phyloP scores from a whole-genome alignment of 768 basidiomycete species.

The Leucosporidium yakuticum region DNA sequence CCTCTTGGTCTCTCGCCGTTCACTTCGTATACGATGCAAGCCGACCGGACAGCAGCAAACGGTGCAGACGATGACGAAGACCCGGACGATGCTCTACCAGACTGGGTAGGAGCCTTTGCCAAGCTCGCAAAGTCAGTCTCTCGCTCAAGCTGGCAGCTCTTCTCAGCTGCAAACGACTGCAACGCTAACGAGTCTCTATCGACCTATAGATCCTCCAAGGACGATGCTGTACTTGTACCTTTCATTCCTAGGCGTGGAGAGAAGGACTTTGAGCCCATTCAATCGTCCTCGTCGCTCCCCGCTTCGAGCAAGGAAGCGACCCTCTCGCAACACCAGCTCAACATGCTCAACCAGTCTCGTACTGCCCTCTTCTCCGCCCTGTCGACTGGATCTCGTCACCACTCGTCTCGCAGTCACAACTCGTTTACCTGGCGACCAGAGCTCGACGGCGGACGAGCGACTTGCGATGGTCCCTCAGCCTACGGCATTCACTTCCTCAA shows the following conservation, averaged over 20 bases:
- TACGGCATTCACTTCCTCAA: conserved; percentile 76
- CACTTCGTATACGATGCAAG: too few species aligned
- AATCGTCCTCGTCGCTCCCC: conserved; percentile 18
- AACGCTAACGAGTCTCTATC: not conserved
- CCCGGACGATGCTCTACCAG: too few species aligned
- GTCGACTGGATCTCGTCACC: conserved; percentile 30
- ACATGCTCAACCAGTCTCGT: conserved; percentile 71
- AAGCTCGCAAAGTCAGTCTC: not conserved
- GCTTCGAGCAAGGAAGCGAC: conserved; percentile 20
- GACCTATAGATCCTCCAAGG: conserved; percentile 7
- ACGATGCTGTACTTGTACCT: conserved; percentile 18
- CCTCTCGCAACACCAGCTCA: conserved; percentile 54
- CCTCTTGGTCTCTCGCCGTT: too few species aligned
- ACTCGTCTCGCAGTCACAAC: conserved; percentile 51
- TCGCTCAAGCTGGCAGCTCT: too few species aligned
- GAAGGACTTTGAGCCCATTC: conserved; percentile 86
- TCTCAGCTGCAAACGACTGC: not conserved
- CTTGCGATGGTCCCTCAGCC: conserved; percentile 35
- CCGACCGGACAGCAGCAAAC: too few species aligned
- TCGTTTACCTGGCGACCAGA: conserved; percentile 72
- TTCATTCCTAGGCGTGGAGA: conserved; percentile 85
- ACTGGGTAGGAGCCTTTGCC: too few species aligned
- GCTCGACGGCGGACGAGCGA: conserved; percentile 25
- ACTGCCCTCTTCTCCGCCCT: conserved; percentile 83
- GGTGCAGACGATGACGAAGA: not conserved